Base-by-base conservation (phyloP, 306 rosid genomes). In the Carpinus viminea region DNA sequence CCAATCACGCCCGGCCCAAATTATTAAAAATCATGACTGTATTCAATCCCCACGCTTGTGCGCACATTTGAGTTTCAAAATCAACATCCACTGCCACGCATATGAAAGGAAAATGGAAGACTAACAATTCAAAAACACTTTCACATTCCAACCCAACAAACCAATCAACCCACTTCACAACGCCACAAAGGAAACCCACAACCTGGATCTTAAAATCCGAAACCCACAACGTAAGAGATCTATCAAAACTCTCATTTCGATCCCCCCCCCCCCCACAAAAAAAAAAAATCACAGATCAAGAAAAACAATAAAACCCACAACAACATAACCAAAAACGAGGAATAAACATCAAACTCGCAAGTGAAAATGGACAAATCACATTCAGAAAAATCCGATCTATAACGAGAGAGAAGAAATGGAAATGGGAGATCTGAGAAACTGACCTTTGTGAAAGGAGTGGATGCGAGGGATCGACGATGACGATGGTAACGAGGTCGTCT, bases 401-500 rank as follows among this genome's bases (percentile, higher is more conserved):
- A 26, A 12, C 11, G 2, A 12, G 72, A 8, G 50, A 17, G 51
- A n/a, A 66, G 72, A 66, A 41, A 41, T 41, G 50, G 51, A 66
- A 41, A 41, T 41, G 50, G 51, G 50, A 28, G 72, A 66, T 66
- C 72, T 66, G 51, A 41, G 48, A 66, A 24, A 34, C 72, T 41
- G 72, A 66, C 72, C 72, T 66, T 66, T 66, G 50, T 4, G 28
- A 66, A 38, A 17, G 28, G 8, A 18, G 7, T 8, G 21, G 43
- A 66, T 41, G 51, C 12, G 26, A 66, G 31, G 47, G 72, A 65
- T 65, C 50, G 50, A 41, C 13, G 24, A 65, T 65, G 62, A 0
- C 11, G 71, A 41, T 41, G 72, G 26, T 41, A 18, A 65, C 71
- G 72, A 66, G 72, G 72, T 41, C 51, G 72, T 66, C 46, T 62